A percentile compares a stretch with the other conserved stretches of the same genome.
These are phyloP conservation scores for Glebionis coronaria DNA, from an alignment of 129 eudicot genomes.

Conservation along the genomic window DNA sequence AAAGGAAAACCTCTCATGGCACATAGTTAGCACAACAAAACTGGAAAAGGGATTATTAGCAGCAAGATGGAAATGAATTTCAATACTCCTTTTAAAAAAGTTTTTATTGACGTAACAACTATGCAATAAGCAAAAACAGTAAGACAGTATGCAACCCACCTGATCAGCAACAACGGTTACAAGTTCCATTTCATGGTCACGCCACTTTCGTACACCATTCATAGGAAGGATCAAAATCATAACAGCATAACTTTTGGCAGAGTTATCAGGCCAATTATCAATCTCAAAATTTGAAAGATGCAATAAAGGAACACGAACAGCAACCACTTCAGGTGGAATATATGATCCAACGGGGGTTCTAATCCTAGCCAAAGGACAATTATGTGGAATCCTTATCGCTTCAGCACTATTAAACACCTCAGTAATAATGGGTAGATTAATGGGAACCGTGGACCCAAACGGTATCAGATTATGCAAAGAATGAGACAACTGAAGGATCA, in stretches of 20 bases:
- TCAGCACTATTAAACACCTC: constrained; percentile 54
- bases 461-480: constrained; percentile 40
- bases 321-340: constrained; percentile 52
- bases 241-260: constrained; percentile 58
- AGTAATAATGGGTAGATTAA: constrained; percentile 44
- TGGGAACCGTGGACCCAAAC: constrained; percentile 41
- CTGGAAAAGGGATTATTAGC: too few species aligned
- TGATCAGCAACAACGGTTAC: constrained; percentile 74
- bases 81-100: too few species aligned
- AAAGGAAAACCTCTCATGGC: too few species aligned
- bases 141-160: constrained; percentile 30
- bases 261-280: constrained; percentile 46
- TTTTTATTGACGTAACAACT: background rate
- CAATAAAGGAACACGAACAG: constrained; percentile 61
- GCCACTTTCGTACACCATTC: constrained; percentile 58
- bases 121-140: background rate
- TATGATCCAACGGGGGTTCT: constrained; percentile 39
- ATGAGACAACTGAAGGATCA: constrained; percentile 50
- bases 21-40: too few species aligned
- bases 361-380: constrained; percentile 50
- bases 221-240: constrained; percentile 67
- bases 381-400: constrained; percentile 45
- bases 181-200: constrained; percentile 64
- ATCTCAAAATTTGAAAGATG: constrained; percentile 44
- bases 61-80: too few species aligned